Base-by-base conservation (phyloP, 352 stramenopile species). In the Phytophthora foliorum region DNA sequence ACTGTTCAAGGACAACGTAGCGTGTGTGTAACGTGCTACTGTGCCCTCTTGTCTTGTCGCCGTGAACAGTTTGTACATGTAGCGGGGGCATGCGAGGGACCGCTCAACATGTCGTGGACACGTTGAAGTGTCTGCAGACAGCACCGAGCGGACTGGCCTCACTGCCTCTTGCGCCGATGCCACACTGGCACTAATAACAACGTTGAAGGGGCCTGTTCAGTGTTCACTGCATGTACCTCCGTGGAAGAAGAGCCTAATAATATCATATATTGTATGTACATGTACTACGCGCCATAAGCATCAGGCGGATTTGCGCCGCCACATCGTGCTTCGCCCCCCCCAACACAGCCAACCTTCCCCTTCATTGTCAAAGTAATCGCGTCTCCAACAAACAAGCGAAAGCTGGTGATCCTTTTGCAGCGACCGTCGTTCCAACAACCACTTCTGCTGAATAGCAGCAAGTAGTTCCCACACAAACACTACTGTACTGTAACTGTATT, bases 21-120 rank as follows among this genome's bases (percentile, higher is more conserved):
- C 50, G 22, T 14, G 67, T 75, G 48, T 60, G 49, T 61, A 24
- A 61, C 42, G 19, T n/a, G 32, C 61, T 54, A 72, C 55, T 60
- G 49, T 68, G 67, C 36, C 49, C 22, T 49, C 50, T 67, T 66
- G 67, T 69, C 38, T 69, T 66, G 60, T 58, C 52, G 58, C 25
- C 66, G 44, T n/a, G 25, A 42, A 39, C 44, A 65, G 27, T 41
- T 65, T 52, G 19, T 8, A 25, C n/a, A n/a, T n/a, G n/a, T n/a
- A n/a, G n/a, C n/a, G 9, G 19, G 7, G n/a, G 36, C 17, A 42
- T 14, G 3, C 13, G 38, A 45, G 17, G 17, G 38, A 45, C 38
- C 10, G 39, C 19, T 10, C 42, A 32, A 21, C 13, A 13, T 34
- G 22, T 38, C 25, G 31, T 24, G 45, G 17, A 8, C 49, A 58